A percentile compares a stretch with the other conserved stretches of the same genome.
phyloP scores from a whole-genome alignment of 352 stramenopile genomes.

The Globisporangium perplexum region DNA sequence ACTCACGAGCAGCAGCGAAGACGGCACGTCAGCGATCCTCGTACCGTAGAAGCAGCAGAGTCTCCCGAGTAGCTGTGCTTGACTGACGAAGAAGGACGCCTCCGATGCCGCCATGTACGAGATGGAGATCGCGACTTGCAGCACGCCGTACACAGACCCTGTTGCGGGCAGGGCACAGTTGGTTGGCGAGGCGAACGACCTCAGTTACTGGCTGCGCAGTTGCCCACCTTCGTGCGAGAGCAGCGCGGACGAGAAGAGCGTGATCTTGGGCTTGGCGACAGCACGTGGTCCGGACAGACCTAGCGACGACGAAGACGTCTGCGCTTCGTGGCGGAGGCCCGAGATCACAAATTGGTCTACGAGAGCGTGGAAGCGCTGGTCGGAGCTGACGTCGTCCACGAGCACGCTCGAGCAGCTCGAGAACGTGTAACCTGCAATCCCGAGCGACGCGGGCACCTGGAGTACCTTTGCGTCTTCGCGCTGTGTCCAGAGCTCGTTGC shows the following conservation, averaged over 20 bases:
- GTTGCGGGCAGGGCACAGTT: neutral
- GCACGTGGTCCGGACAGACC: neutral
- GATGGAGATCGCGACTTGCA: constrained; percentile 40
- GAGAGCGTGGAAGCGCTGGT: constrained; percentile 55
- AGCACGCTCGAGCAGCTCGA: constrained; percentile 30
- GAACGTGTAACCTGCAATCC: constrained; percentile 46
- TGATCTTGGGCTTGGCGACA: constrained; percentile 16
- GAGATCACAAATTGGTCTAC: constrained; percentile 53
- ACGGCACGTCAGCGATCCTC: constrained; percentile 1
- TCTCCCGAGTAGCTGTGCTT: constrained; percentile 23
- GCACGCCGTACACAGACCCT: constrained; percentile 41
- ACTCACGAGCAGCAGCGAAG: neutral
- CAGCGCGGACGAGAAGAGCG: constrained; percentile 39
- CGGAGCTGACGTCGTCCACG: constrained; percentile 27
- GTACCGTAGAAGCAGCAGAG: constrained; percentile 43
- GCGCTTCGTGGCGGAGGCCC: constrained; percentile 11
- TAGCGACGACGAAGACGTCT: neutral
- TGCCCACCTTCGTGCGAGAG: constrained; percentile 33
- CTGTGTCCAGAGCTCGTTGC: constrained; percentile 66
- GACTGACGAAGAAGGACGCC: neutral
- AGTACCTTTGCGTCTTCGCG: constrained; percentile 32
- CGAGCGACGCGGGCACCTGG: constrained; percentile 47
- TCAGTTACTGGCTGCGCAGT: neutral
- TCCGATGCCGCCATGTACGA: constrained; percentile 11
- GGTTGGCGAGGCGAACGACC: neutral